Base-by-base conservation (phyloP, 306 rosid genomes). In the Ziziphus jujuba region DNA sequence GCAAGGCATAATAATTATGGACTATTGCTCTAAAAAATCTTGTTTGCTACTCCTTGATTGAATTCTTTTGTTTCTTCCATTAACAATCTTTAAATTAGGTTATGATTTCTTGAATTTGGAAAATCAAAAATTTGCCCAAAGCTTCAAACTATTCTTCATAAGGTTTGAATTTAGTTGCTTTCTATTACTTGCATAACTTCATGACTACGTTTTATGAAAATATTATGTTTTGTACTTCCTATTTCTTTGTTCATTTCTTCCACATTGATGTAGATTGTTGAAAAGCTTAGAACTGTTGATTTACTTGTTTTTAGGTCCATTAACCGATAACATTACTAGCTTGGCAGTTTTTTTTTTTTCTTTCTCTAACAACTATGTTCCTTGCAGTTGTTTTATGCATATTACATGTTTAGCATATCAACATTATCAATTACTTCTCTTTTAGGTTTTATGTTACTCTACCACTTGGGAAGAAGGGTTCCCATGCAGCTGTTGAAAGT, bases 371-470 rank as follows among this genome's bases (percentile, higher is more conserved):
- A 16, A 8, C 14, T 36, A 59, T 17, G 9, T n/a, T 9, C 23
- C 35, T 7, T 9, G 9, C 12, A 33, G 23, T 15, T 58, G 11
- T n/a, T 5, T 58, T 33, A 21, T 36, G 34, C 44, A 17, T 64
- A 44, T 24, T 25, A 28, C 40, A 22, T 11, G 3, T 22, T 22
- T 59, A 31, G 9, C 5, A 2, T 59, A 35, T 43, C 17, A 14
- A 2, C 5, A 31, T 17, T 16, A 38, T 50, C 8, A 31, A 17
- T 54, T 44, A 1, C 19, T 59, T 43, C 21, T 4, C n/a, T 58
- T 64, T 48, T 84, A 91, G 98, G 93, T 85, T 92, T 73, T 88
- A 83, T 74, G 66, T 90, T 78, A 91, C 92, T 71, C 97, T 97
- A 35, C 80, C 85, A 56, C 96, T 93, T 9, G 85, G 80, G 63